A percentile compares a stretch with the other conserved stretches of the same genome.
phyloP scores from a whole-genome alignment of 495 filamentous ascomycete genomes.

The Talaromyces thailandensis region DNA sequence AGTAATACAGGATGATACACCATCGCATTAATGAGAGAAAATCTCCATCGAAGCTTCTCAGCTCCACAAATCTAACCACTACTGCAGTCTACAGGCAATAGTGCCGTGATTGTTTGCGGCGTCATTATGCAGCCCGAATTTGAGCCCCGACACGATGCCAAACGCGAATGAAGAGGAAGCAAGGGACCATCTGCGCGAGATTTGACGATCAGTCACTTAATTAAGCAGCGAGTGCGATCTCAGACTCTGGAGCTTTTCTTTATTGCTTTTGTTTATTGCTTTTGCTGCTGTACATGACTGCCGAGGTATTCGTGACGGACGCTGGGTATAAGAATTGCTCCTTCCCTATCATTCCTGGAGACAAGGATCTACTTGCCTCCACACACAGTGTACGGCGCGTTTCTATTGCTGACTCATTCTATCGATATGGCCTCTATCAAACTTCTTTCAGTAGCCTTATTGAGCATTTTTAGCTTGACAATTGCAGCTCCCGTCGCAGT shows the following conservation, averaged over 20 bases:
- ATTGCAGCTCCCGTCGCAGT: conserved; percentile 12
- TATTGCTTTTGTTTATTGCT: neutral
- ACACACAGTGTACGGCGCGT: neutral
- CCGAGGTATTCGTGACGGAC: neutral
- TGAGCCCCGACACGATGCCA: neutral
- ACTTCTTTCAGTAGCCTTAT: neutral
- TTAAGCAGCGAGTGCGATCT: neutral
- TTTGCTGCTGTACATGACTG: neutral
- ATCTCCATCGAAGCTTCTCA: neutral
- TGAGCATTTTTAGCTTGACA: conserved; percentile 6
- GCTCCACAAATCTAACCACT: neutral
- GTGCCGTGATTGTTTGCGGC: neutral
- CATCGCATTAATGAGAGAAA: neutral
- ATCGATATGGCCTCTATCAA: neutral
- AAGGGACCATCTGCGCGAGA: neutral
- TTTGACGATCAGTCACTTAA: neutral
- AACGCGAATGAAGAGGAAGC: neutral
- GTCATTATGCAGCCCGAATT: neutral
- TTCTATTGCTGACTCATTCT: neutral
- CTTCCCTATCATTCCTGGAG: neutral
- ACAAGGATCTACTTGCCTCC: neutral
- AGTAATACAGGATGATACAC: neutral
- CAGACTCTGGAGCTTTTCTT: neutral
- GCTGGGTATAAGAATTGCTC: neutral
- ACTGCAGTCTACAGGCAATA: neutral